Conservation (phyloP, 169 alveolate species). For the Cryptosporidium ryanae region DNA sequence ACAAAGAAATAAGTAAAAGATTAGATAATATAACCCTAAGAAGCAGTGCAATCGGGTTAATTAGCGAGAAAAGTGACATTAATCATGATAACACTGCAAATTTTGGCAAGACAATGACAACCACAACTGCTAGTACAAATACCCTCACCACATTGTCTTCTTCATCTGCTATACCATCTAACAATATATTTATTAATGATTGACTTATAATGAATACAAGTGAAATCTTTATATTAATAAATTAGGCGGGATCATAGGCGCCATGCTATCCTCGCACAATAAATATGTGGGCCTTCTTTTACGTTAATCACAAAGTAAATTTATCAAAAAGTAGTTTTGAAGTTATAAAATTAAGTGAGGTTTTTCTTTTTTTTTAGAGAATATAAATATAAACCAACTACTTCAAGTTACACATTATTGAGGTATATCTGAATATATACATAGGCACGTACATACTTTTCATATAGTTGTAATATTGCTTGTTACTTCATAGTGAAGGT, state of each 20-base stretch:
- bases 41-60: conserved; percentile 33
- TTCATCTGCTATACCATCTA: conserved; percentile 64
- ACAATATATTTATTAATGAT: conserved; percentile 12
- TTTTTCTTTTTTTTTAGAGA: background rate
- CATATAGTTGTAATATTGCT: too few species aligned
- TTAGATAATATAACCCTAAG: conserved; percentile 39
- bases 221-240: conserved; percentile 13
- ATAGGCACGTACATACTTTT: too few species aligned
- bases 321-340: conserved; percentile 2
- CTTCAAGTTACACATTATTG: too few species aligned
- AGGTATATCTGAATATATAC: too few species aligned
- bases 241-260: conserved; percentile 36
- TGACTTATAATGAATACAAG: background rate
- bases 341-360: background rate
- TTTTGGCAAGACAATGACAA: background rate
- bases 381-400: too few species aligned
- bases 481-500: too few species aligned
- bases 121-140: background rate
- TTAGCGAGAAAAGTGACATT: background rate
- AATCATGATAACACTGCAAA: background rate
- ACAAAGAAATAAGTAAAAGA: conserved; percentile 48
- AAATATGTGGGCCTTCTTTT: conserved; percentile 35
- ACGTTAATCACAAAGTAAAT: conserved; percentile 20
- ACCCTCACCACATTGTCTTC: conserved; percentile 38
- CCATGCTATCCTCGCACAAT: conserved; percentile 45